Evolutionary conservation across 1,284 basidiomycete genomes (phyloP), one percentile per base, ranked within the genome.

Genomic region (Trichosporon ovoides): DNA sequence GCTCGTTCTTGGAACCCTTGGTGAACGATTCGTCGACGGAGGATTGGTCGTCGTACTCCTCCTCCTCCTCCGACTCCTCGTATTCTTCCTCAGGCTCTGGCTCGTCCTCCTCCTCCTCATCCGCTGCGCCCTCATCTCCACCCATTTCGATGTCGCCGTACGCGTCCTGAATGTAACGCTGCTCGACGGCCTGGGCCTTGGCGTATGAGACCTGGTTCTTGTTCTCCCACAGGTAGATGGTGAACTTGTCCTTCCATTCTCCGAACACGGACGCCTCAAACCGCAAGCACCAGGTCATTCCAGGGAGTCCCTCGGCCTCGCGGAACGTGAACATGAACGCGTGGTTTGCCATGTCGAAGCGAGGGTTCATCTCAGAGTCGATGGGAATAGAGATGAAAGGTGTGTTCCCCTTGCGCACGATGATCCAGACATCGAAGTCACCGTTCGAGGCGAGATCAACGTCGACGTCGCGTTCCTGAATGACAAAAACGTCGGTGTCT

Each of bases 241-340:
- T 84, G 71, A 91, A 91, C 7, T 81, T 80, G 46, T 81, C 78
- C 66, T 87, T 82, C 78, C 91, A 91, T 10, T 74, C 76, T 5
- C 79, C 74, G 68, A 88, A 94, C 1, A 80, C 80, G 58, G 81
- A 72, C 14, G 80, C 78, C 6, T 73, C 67, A 72, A 96, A 93
- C 61, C 86, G 82, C 68, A 98, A 81, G 57, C 89, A 85, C 91
- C 92, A 93, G 58, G 91, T 91, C 70, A 83, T 85, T 68, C 85
- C 82, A 20, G 78, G 75, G 14, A 75, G 65, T 37, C 85, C 83
- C 55, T 82, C 80, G n/a, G 83, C 82, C 52, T 72, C 71, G 22
- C 69, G 72, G 67, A 74, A 77, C 7, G 81, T 81, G 60, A 84
- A 77, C 31, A 93, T 94, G 63, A 95, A 83, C 2, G 91, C 89